These are phyloP conservation scores for Epicoccum nigrum DNA, from an alignment of 2,329 filamentous ascomycete species.

Conservation along the genomic window DNA sequence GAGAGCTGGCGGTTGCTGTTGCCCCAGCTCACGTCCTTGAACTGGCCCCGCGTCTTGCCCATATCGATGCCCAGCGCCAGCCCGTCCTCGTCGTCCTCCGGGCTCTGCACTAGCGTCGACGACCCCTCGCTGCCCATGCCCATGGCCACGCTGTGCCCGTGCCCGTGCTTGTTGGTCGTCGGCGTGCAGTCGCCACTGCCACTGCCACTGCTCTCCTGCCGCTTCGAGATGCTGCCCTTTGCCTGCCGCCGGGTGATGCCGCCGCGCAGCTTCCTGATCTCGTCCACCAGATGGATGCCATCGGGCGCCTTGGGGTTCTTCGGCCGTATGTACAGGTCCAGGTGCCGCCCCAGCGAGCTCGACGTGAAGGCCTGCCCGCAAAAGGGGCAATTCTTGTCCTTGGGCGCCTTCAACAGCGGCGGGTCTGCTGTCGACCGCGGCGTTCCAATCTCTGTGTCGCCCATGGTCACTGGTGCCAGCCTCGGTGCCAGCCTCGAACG, in stretches of 20 bases:
- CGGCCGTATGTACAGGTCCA: conserved; percentile 91
- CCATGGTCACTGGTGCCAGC: conserved; percentile 31
- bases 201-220: conserved; percentile 53
- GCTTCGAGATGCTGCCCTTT: conserved; percentile 65
- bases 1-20: conserved; percentile 75
- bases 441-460: conserved; percentile 43
- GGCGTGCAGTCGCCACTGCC: conserved; percentile 35
- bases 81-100: conserved; percentile 22
- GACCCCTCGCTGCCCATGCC: conserved; percentile 35
- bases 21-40: conserved; percentile 74
- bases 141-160: no score
- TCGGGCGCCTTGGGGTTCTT: conserved; percentile 89
- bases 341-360: conserved; percentile 81
- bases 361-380: conserved; percentile 91
- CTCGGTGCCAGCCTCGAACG: conserved; percentile 3
- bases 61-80: conserved; percentile 33
- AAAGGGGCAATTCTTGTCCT: conserved; percentile 88
- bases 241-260: conserved; percentile 87
- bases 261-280: conserved; percentile 82
- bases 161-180: conserved; percentile 28
- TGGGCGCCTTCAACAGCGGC: conserved; percentile 60
- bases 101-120: conserved; percentile 34
- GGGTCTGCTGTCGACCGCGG: conserved; percentile 16
- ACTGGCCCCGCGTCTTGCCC: conserved; percentile 47
- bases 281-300: conserved; percentile 87